Conservation (phyloP, 352 stramenopile species). For the Globisporangium spinosum region DNA sequence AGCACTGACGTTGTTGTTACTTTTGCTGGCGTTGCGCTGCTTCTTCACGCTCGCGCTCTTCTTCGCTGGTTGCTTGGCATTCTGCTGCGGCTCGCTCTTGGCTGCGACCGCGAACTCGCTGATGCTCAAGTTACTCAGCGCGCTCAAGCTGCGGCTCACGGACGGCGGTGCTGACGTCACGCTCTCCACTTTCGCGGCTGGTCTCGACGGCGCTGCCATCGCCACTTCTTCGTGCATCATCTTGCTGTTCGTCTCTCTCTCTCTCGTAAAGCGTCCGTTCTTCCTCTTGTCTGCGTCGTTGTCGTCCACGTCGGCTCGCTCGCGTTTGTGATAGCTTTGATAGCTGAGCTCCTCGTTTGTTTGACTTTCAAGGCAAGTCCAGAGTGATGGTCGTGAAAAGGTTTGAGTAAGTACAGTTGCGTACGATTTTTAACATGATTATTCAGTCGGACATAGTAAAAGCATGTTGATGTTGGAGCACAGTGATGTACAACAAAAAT, state of each 20-base stretch:
- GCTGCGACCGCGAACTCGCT: neutral
- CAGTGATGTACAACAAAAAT: neutral
- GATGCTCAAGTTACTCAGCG: slow-evolving; percentile 11
- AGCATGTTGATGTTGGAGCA: neutral
- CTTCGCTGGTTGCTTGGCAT: neutral
- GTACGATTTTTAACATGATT: neutral
- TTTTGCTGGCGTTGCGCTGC: neutral
- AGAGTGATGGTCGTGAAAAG: neutral
- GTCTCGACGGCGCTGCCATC: neutral
- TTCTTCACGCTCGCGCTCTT: neutral
- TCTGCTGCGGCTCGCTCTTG: neutral
- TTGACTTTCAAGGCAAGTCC: neutral
- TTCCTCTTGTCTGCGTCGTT: neutral
- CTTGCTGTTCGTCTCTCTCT: neutral
- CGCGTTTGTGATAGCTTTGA: neutral
- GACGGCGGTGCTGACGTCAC: neutral
- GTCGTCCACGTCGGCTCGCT: neutral
- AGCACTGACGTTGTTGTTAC: neutral
- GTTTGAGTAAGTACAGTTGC: neutral
- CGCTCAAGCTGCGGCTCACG: slow-evolving; percentile 2
- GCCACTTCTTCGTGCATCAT: neutral
- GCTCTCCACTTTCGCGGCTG: neutral
- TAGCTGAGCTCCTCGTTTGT: neutral
- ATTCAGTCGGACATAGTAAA: neutral
- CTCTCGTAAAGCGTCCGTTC: neutral